Conservation (phyloP, 495 filamentous ascomycete genomes). For the Astrothelium macrocarpum region DNA sequence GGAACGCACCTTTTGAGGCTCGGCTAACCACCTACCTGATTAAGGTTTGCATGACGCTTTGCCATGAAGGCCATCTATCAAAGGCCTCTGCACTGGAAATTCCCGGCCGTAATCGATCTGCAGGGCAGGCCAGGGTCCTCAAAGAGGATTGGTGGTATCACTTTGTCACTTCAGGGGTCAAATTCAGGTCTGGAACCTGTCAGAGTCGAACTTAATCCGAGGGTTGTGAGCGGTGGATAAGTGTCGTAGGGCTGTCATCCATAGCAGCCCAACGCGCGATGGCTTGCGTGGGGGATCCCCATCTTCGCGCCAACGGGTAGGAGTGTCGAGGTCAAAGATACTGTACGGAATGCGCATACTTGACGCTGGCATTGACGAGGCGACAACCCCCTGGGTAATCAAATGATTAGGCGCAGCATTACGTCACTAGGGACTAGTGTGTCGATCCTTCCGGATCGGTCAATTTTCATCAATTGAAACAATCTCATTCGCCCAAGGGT, state of each 20-base stretch:
- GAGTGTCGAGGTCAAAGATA: no score
- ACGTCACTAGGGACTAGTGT: background rate
- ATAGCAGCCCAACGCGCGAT: background rate
- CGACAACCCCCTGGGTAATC: no score
- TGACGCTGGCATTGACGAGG: no score
- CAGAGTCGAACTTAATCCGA: constrained; percentile 3
- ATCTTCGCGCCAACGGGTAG: background rate
- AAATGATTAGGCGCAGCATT: no score
- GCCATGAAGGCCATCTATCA: background rate
- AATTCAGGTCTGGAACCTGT: background rate
- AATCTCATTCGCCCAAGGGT: background rate
- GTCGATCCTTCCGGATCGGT: background rate
- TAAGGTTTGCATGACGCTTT: constrained; percentile 2
- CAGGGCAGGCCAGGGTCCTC: background rate
- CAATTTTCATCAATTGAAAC: background rate
- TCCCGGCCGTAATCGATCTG: background rate
- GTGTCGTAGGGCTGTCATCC: background rate
- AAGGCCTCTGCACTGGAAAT: background rate
- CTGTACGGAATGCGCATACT: no score
- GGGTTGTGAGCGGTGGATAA: background rate
- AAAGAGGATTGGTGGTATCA: background rate
- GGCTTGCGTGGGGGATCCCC: background rate
- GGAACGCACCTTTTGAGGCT: constrained; percentile 4
- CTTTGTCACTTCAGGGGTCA: background rate
- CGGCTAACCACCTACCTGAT: constrained; percentile 3